Evolutionary conservation across 1,284 basidiomycete genomes (phyloP), one percentile per base, ranked within the genome.

Genomic region (Cryptococcus sp.): DNA sequence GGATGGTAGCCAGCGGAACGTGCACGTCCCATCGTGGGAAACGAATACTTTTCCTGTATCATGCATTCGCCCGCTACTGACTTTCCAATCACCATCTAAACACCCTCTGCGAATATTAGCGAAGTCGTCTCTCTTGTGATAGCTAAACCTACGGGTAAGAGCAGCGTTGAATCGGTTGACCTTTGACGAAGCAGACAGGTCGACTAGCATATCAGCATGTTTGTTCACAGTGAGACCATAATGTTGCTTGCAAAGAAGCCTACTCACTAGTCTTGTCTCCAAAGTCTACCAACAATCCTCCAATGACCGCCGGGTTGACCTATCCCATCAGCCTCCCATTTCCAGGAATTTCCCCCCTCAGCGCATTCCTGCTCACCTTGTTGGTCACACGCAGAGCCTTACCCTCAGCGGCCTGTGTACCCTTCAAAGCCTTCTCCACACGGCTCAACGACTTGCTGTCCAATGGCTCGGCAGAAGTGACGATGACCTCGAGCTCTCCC

Each of bases 141-240:
- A n/a, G 37, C 22, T 7, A 44, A n/a, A 34, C 11, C 59, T 45
- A 87, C 88, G 82, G 68, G 85, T 79, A 47, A 97, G 80, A 65
- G 88, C 80, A 60, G 81, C 81, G 80, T 97, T 97, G 72, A 97
- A 82, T 77, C 92, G 92, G 74, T 85, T 94, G 67, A 98, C 90
- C 53, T 89, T 86, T 53, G 86, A 88, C 46, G 85, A 84, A 47
- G 95, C 93, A 63, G 87, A 91, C 57, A 97, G 80, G 76, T 98
- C 95, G 57, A 71, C 59, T 62, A 40, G 33, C 26, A 23, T 18
- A 36, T 51, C 43, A 54, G 48, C 28, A n/a, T 32, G 35, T 25
- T 9, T 7, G n/a, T n/a, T n/a, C n/a, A n/a, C n/a, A n/a, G n/a
- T n/a, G n/a, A n/a, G n/a, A n/a, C 24, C 16, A 16, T 43, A 7